Conservation (phyloP, 148 eudicot species). For the Diospyros kaki region DNA sequence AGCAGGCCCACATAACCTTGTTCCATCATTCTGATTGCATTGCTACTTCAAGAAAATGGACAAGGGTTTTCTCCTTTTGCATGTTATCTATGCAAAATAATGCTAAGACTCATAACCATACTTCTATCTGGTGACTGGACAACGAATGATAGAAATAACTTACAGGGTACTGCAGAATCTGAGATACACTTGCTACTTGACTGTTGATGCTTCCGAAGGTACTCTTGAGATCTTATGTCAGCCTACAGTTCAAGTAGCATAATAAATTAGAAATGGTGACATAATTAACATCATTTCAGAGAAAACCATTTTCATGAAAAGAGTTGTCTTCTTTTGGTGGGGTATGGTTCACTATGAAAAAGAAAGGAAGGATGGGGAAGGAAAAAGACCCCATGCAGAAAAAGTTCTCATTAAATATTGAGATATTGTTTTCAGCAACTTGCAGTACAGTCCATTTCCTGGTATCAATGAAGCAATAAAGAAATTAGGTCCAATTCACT, state of each 20-base stretch:
- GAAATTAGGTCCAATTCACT: neutral
- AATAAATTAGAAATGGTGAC: neutral
- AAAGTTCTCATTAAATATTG: neutral
- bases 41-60: neutral
- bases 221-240: constrained; percentile 69
- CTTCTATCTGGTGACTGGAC: neutral
- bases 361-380: neutral
- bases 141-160: neutral
- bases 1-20: neutral
- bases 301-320: neutral
- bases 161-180: neutral
- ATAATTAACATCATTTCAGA: neutral
- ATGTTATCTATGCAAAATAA: neutral
- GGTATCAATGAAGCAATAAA: neutral
- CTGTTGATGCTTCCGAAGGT: constrained; percentile 40
- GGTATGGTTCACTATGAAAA: neutral
- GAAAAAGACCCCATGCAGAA: neutral
- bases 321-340: no score
- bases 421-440: neutral
- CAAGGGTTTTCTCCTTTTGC: neutral
- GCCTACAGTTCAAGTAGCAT: constrained; percentile 35
- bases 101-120: neutral
- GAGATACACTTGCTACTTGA: neutral
- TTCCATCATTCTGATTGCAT: neutral
- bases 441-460: neutral